Percentiles rank a stretch among this genome's conserved stretches.
Conservation (phyloP, 768 basidiomycete species). For the Termitomyces sp. region DNA sequence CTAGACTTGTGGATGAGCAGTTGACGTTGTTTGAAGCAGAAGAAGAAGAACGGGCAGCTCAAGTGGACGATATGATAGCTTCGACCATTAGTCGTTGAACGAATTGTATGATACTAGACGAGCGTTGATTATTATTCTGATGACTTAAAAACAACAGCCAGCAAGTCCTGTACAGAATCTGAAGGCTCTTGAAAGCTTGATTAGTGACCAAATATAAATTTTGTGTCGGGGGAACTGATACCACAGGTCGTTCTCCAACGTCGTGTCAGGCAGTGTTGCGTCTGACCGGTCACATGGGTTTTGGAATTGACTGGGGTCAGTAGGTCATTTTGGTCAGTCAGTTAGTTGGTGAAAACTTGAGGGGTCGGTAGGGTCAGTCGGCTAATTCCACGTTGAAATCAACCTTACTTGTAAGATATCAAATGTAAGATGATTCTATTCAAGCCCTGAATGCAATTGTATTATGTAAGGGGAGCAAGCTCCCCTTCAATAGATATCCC, state of each 20-base stretch:
- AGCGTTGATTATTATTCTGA: neutral
- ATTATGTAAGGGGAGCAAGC: too few species aligned
- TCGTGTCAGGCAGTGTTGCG: neutral
- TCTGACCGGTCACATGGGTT: slow-evolving; percentile 1
- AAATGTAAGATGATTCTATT: too few species aligned
- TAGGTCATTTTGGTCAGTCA: neutral
- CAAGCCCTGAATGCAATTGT: too few species aligned
- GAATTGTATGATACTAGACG: neutral
- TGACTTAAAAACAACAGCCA: neutral
- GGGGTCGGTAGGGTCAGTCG: too few species aligned
- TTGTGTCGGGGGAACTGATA: too few species aligned
- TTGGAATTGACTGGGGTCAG: slow-evolving; percentile 3
- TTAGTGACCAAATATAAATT: too few species aligned
- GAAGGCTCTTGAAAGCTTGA: too few species aligned
- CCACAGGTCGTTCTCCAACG: too few species aligned
- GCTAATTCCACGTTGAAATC: too few species aligned
- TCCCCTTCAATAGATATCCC: too few species aligned
- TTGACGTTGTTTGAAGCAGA: neutral
- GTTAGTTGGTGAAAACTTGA: neutral
- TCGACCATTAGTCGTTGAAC: neutral
- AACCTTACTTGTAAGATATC: too few species aligned
- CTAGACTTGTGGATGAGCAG: neutral
- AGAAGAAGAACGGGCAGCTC: neutral
- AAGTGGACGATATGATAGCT: neutral
- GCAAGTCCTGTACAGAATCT: too few species aligned